phyloP scores from a whole-genome alignment of 495 filamentous ascomycete species.

The Aspergillus bridgeri region DNA sequence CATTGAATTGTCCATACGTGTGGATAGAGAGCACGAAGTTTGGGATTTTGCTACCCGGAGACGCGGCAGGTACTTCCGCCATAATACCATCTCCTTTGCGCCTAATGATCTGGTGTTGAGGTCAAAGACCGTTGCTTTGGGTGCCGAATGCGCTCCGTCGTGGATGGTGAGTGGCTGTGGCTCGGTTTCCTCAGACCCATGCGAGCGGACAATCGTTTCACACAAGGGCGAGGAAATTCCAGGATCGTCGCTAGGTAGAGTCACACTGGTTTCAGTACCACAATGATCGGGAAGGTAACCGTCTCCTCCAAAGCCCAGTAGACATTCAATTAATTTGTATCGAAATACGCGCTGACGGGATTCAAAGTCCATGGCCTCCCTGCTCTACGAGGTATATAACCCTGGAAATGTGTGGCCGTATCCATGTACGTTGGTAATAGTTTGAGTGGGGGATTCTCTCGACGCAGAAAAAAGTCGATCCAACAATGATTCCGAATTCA shows the following conservation, averaged over 20 bases:
- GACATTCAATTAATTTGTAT: slow-evolving; percentile 53
- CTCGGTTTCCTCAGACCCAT: neutral
- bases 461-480: slow-evolving; percentile 61
- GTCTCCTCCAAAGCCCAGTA: slow-evolving; percentile 62
- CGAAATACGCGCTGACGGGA: slow-evolving; percentile 61
- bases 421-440: slow-evolving; percentile 50
- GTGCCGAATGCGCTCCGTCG: slow-evolving; percentile 10
- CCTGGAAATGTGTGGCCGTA: slow-evolving; percentile 66
- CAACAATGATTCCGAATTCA: slow-evolving; percentile 58
- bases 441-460: slow-evolving; percentile 52
- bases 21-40: slow-evolving; percentile 63
- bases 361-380: slow-evolving; percentile 44
- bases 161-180: slow-evolving; percentile 6
- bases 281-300: slow-evolving; percentile 46
- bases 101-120: slow-evolving; percentile 58
- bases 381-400: slow-evolving; percentile 58
- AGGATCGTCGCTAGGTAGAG: neutral
- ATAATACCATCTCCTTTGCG: slow-evolving; percentile 35
- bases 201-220: neutral
- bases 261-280: neutral
- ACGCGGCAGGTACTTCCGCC: slow-evolving; percentile 46
- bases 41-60: slow-evolving; percentile 60
- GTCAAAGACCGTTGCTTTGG: slow-evolving; percentile 57
- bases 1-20: slow-evolving; percentile 47
- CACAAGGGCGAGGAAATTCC: neutral